Conservation (phyloP, 2,329 filamentous ascomycete species). For the Exophiala phaeomuriformis region DNA sequence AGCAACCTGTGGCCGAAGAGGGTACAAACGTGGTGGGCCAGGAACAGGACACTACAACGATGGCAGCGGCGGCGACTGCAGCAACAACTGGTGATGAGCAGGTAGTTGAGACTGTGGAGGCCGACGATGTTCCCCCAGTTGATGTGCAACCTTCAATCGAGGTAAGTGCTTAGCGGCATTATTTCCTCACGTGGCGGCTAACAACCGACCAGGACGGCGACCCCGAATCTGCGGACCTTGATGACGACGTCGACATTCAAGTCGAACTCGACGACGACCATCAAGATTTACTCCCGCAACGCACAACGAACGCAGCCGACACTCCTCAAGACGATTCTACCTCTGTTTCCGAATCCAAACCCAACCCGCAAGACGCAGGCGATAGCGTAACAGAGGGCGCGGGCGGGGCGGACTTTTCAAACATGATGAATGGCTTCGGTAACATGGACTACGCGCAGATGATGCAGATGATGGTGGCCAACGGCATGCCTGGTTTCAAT, state of each 20-base stretch:
- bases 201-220: slow-evolving; percentile 13
- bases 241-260: slow-evolving; percentile 26
- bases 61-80: background rate
- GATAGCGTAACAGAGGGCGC: slow-evolving; percentile 6
- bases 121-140: slow-evolving; percentile 6
- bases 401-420: slow-evolving; percentile 43
- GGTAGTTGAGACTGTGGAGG: slow-evolving; percentile 18
- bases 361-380: slow-evolving; percentile 7
- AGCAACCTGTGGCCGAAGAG: background rate
- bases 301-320: slow-evolving; percentile 7
- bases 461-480: slow-evolving; percentile 57
- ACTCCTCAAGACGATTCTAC: slow-evolving; percentile 8
- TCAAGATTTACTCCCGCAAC: slow-evolving; percentile 15
- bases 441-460: slow-evolving; percentile 59
- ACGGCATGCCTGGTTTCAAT: slow-evolving; percentile 34
- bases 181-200: background rate
- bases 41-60: slow-evolving; percentile 1
- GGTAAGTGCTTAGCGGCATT: slow-evolving; percentile 4
- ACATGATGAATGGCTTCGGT: slow-evolving; percentile 48
- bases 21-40: slow-evolving; percentile 6
- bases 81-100: slow-evolving; percentile 14
- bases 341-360: slow-evolving; percentile 2
- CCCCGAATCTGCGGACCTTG: slow-evolving; percentile 13
- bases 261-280: slow-evolving; percentile 25
- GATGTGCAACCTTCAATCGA: slow-evolving; percentile 23